A percentile compares a stretch with the other conserved stretches of the same genome.
phyloP scores from a whole-genome alignment of 208 protist genomes.

The Crithidia thermophila region DNA sequence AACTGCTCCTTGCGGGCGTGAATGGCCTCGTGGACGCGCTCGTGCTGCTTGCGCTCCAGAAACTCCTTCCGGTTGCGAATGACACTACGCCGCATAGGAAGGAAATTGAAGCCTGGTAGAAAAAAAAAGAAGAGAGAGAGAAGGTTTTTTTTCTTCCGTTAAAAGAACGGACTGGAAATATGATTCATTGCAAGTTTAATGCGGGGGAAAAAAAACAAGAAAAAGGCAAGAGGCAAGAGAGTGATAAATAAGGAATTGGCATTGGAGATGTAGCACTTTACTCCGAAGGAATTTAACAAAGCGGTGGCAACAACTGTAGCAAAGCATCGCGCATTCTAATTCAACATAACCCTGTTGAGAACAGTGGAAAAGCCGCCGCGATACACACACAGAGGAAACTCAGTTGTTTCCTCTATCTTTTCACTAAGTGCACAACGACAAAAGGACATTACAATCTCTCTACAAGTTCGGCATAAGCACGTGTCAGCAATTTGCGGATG shows the following conservation, averaged over 20 bases:
- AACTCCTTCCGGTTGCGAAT: slow-evolving; percentile 89
- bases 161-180: not conserved
- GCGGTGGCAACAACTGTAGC: too few relatives aligned
- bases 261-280: too few relatives aligned
- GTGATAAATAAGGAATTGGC: slow-evolving; percentile 7
- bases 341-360: too few relatives aligned
- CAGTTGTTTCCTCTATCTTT: too few relatives aligned
- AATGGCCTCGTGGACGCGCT: slow-evolving; percentile 84
- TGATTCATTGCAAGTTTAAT: not conserved
- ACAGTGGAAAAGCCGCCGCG: too few relatives aligned
- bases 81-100: slow-evolving; percentile 80
- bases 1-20: slow-evolving; percentile 81
- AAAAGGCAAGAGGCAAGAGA: slow-evolving; percentile 15
- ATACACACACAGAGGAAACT: too few relatives aligned
- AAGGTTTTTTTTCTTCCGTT: not conserved
- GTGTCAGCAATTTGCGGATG: too few relatives aligned
- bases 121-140: not conserved
- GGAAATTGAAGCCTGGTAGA: not conserved
- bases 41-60: slow-evolving; percentile 80
- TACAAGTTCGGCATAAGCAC: too few relatives aligned
- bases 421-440: too few relatives aligned
- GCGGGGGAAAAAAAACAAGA: not conserved
- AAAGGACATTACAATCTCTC: too few relatives aligned
- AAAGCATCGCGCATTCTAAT: too few relatives aligned
- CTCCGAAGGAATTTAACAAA: too few relatives aligned